Conservation (phyloP, 1,139 yeast species). For the Arxiozyma telluris region DNA sequence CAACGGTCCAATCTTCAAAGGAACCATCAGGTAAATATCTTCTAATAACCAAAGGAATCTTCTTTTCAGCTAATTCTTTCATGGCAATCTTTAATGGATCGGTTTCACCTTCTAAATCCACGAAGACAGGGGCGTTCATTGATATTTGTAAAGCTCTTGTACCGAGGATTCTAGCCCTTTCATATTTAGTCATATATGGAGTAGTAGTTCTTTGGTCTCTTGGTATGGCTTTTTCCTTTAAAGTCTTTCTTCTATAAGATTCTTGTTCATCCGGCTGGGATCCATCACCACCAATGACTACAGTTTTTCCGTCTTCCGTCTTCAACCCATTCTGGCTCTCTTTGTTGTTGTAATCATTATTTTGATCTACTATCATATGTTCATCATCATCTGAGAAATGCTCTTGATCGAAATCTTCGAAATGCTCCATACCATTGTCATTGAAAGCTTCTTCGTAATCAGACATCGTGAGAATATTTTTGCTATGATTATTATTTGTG, state of each 20-base stretch:
- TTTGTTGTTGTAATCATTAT: slow-evolving; percentile 33
- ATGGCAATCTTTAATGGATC: slow-evolving; percentile 98
- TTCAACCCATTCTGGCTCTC: neutral
- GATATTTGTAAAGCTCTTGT: slow-evolving; percentile 95
- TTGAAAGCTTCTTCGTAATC: slow-evolving; percentile 52
- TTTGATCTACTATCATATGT: slow-evolving; percentile 25
- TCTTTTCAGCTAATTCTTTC: slow-evolving; percentile 91
- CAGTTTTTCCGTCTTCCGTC: slow-evolving; percentile 11
- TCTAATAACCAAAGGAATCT: slow-evolving; percentile 90
- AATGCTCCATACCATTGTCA: slow-evolving; percentile 64
- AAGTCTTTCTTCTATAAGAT: slow-evolving; percentile 52
- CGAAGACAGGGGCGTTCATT: slow-evolving; percentile 96
- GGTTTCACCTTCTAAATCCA: slow-evolving; percentile 96
- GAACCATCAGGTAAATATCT: slow-evolving; percentile 95
- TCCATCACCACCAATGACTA: slow-evolving; percentile 38
- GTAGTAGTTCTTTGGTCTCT: slow-evolving; percentile 86
- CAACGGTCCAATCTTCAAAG: slow-evolving; percentile 98
- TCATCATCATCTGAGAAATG: slow-evolving; percentile 63
- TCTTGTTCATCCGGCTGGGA: slow-evolving; percentile 44
- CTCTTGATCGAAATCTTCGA: slow-evolving; percentile 73
- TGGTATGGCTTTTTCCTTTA: slow-evolving; percentile 79
- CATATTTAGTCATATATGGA: slow-evolving; percentile 97
- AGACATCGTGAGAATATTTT: slow-evolving; percentile 24
- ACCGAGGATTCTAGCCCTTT: slow-evolving; percentile 92
- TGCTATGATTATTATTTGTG: neutral